Conservation (phyloP, 2,329 filamentous ascomycete genomes). For the Fusarium phyllophilum region DNA sequence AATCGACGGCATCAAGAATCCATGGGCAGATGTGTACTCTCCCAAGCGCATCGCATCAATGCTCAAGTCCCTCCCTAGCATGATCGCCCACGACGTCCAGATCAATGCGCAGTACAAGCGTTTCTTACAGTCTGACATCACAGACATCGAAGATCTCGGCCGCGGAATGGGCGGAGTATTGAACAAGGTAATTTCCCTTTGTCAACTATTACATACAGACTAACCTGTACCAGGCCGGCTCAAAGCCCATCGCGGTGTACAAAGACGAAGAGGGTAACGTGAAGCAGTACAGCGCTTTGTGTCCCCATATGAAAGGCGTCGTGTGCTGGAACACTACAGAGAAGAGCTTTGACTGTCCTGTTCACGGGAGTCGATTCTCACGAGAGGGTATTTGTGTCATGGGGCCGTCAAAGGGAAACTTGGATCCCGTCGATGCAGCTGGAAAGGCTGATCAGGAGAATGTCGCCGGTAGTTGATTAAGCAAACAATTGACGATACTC, state of each 20-base stretch:
- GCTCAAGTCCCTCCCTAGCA: slow-evolving; percentile 54
- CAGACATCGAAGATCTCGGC: slow-evolving; percentile 65
- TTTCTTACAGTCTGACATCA: slow-evolving; percentile 62
- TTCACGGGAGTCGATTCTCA: slow-evolving; percentile 54
- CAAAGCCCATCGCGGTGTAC: slow-evolving; percentile 64
- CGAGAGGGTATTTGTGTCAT: slow-evolving; percentile 33
- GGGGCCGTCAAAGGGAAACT: slow-evolving; percentile 23
- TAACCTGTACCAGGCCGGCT: neutral
- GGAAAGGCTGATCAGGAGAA: slow-evolving; percentile 6
- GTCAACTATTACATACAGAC: too few relatives aligned
- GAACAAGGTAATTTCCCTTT: slow-evolving; percentile 49
- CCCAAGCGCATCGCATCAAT: slow-evolving; percentile 59
- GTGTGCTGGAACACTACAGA: slow-evolving; percentile 66
- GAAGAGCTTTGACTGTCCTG: slow-evolving; percentile 65
- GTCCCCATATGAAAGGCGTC: slow-evolving; percentile 65
- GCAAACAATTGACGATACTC: neutral
- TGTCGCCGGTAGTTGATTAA: slow-evolving; percentile 2
- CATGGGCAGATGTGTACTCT: slow-evolving; percentile 61
- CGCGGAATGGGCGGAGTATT: slow-evolving; percentile 62
- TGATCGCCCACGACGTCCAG: slow-evolving; percentile 63
- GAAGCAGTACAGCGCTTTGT: slow-evolving; percentile 62
- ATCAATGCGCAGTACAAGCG: slow-evolving; percentile 68
- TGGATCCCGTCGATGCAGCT: slow-evolving; percentile 2
- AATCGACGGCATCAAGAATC: slow-evolving; percentile 60
- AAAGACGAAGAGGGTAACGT: slow-evolving; percentile 64